A percentile compares a stretch with the other conserved stretches of the same genome.
Conservation (phyloP, 2,329 filamentous ascomycete genomes). For the Sporothrix variecibatus region DNA sequence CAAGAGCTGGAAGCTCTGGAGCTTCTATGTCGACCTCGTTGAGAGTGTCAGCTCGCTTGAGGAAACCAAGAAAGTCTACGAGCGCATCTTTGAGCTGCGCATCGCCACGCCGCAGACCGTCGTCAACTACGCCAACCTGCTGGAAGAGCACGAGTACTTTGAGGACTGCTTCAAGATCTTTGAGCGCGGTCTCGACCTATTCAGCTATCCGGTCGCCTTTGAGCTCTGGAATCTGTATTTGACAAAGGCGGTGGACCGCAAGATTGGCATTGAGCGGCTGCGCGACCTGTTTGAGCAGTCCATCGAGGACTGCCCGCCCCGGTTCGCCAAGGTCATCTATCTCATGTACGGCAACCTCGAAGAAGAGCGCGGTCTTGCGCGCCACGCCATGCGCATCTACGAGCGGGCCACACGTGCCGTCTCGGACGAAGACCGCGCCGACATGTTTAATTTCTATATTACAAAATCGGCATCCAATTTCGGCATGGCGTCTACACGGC, state of each 20-base stretch:
- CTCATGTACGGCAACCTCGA: constrained; percentile 98
- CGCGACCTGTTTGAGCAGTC: constrained; percentile 97
- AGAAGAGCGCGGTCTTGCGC: constrained; percentile 89
- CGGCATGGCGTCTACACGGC: constrained; percentile 87
- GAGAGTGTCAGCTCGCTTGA: constrained; percentile 90
- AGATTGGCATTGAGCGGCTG: constrained; percentile 90
- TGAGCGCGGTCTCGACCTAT: constrained; percentile 94
- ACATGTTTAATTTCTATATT: constrained; percentile 99
- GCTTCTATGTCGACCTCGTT: constrained; percentile 97
- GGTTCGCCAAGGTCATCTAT: constrained; percentile 94
- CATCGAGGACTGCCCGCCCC: constrained; percentile 88
- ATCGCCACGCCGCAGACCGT: constrained; percentile 98
- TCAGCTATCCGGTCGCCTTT: constrained; percentile 96
- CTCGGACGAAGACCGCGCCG: constrained; percentile 87
- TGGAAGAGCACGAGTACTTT: constrained; percentile 93
- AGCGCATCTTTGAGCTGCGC: constrained; percentile 94
- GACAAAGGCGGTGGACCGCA: constrained; percentile 93
- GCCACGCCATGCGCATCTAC: constrained; percentile 98
- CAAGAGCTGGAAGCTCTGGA: constrained; percentile 99
- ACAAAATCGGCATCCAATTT: constrained; percentile 90
- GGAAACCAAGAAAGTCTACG: constrained; percentile 92
- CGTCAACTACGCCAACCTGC: constrained; percentile 94
- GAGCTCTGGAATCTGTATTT: constrained; percentile 98
- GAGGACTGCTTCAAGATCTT: constrained; percentile 99
- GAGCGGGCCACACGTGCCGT: constrained; percentile 95